These are phyloP conservation scores for Aspergillus heteromorphus DNA, from an alignment of 495 filamentous ascomycete genomes.

Conservation along the genomic window DNA sequence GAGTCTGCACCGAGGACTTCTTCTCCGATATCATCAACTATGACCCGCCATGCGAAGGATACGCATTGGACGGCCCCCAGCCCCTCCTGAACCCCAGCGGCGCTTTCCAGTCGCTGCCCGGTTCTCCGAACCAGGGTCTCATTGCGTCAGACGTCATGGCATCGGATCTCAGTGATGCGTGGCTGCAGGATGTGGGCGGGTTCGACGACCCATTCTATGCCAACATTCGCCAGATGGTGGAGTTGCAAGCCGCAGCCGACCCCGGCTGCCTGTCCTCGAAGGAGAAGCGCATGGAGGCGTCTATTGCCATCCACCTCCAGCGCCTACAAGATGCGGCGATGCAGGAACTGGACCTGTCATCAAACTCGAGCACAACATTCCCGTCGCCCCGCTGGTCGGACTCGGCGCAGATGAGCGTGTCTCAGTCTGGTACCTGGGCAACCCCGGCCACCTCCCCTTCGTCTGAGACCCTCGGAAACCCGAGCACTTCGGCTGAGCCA, in stretches of 20 bases:
- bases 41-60: slow-evolving; percentile 17
- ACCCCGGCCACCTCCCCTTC: slow-evolving; percentile 16
- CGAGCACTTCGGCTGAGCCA: slow-evolving; percentile 16
- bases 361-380: slow-evolving; percentile 32
- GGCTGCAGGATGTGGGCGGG: slow-evolving; percentile 12
- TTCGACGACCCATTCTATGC: slow-evolving; percentile 20
- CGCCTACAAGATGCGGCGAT: slow-evolving; percentile 31
- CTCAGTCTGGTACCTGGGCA: slow-evolving; percentile 15
- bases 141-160: too few species aligned
- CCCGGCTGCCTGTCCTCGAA: slow-evolving; percentile 30
- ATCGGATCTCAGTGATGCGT: slow-evolving; percentile 6
- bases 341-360: slow-evolving; percentile 25
- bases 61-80: slow-evolving; percentile 19
- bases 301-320: slow-evolving; percentile 39
- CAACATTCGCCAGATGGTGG: slow-evolving; percentile 33
- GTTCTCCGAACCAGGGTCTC: slow-evolving; percentile 2
- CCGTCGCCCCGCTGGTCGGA: slow-evolving; percentile 37
- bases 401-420: slow-evolving; percentile 23
- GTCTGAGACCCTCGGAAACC: slow-evolving; percentile 15
- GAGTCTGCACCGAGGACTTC: slow-evolving; percentile 16
- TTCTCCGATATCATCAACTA: slow-evolving; percentile 28
- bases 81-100: slow-evolving; percentile 20
- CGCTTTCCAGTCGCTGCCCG: slow-evolving; percentile 14
- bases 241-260: slow-evolving; percentile 37
- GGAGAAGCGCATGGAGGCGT: slow-evolving; percentile 42